These are phyloP conservation scores for Sclerotinia nivalis DNA, from an alignment of 2,329 filamentous ascomycete genomes.

Conservation along the genomic window DNA sequence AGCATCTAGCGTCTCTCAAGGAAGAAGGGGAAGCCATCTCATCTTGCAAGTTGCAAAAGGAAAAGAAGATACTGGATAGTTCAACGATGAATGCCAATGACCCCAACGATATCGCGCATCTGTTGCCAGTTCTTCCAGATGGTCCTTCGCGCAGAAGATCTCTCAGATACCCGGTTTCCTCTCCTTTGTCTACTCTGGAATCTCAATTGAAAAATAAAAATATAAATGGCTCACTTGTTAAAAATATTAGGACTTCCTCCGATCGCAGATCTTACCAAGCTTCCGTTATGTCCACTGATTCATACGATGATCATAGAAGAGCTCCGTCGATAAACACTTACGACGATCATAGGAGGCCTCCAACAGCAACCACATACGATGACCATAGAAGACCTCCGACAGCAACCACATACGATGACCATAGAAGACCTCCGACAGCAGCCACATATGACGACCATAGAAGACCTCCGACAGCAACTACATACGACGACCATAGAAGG, in stretches of 20 bases:
- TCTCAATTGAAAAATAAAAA: conserved; percentile 28
- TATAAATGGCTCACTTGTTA: conserved; percentile 36
- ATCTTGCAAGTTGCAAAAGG: conserved; percentile 40
- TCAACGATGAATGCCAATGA: conserved; percentile 10
- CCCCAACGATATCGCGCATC: conserved; percentile 43
- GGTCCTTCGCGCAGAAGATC: conserved; percentile 50
- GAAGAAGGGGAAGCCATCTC: conserved; percentile 45
- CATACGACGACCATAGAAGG: conserved; percentile 31
- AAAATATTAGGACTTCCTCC: conserved; percentile 35
- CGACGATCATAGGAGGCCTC: conserved; percentile 4
- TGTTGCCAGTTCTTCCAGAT: conserved; percentile 54
- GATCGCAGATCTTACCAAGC: conserved; percentile 51
- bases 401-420: background rate
- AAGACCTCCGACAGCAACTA: background rate
- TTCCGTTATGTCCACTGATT: conserved; percentile 47
- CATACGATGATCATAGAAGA: conserved; percentile 30
- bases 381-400: conserved; percentile 4
- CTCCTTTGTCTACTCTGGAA: conserved; percentile 37
- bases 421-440: background rate
- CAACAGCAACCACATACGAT: background rate
- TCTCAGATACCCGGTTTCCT: conserved; percentile 41
- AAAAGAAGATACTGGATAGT: conserved; percentile 29
- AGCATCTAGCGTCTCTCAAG: conserved; percentile 44
- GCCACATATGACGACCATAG: conserved; percentile 8
- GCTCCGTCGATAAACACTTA: conserved; percentile 15